These are phyloP conservation scores for Penstemon eatonii DNA, from an alignment of 257 asterid genomes.

Conservation along the genomic window DNA sequence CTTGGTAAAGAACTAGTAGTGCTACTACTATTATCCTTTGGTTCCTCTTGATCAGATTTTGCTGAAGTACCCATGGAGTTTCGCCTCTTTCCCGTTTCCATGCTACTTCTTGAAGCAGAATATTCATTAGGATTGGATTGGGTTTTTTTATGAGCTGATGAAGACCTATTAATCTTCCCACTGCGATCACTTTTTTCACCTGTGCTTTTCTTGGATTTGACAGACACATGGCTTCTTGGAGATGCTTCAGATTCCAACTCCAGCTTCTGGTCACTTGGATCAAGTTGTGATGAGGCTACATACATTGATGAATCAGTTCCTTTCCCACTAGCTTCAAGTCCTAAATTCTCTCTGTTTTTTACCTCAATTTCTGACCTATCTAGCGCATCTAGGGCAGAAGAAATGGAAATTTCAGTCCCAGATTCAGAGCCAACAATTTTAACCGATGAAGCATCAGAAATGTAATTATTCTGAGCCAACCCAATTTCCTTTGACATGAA, in stretches of 20 bases:
- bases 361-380: constrained; percentile 62
- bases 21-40: constrained; percentile 73
- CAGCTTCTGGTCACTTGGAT: constrained; percentile 36
- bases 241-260: constrained; percentile 47
- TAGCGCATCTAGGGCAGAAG: constrained; percentile 86
- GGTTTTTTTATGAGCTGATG: constrained; percentile 49
- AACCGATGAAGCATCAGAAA: constrained; percentile 38
- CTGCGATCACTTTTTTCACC: constrained; percentile 51
- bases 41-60: constrained; percentile 64
- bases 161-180: constrained; percentile 44
- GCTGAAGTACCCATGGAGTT: constrained; percentile 64
- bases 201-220: constrained; percentile 56
- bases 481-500: constrained; percentile 40
- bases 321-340: constrained; percentile 41
- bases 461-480: constrained; percentile 38
- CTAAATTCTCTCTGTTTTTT: constrained; percentile 35
- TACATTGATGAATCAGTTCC: constrained; percentile 36
- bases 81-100: constrained; percentile 66
- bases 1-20: constrained; percentile 62
- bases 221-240: constrained; percentile 73
- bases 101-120: constrained; percentile 48
- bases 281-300: constrained; percentile 33
- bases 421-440: constrained; percentile 76
- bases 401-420: constrained; percentile 79
- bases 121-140: constrained; percentile 46